These are phyloP conservation scores for Fusarium equiseti DNA, from an alignment of 2,329 filamentous ascomycete species.

Conservation along the genomic window DNA sequence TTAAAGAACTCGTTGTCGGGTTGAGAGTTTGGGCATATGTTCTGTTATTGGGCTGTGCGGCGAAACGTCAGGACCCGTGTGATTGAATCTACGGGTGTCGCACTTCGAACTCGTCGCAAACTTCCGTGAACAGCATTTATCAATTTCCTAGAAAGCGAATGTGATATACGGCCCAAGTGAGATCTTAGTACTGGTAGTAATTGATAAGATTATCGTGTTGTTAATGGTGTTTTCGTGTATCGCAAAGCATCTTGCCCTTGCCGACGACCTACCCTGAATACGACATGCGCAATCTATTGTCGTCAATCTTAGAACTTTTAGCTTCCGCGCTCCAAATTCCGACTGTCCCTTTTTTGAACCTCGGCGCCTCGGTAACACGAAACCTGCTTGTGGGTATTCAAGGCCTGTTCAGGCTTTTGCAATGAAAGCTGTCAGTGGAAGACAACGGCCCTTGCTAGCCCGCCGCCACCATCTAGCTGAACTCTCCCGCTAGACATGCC, in stretches of 20 bases:
- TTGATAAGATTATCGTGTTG: neutral
- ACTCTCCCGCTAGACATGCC: constrained; percentile 7
- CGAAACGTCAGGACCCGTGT: neutral
- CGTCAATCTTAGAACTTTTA: neutral
- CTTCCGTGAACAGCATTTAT: neutral
- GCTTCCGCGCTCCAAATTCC: neutral
- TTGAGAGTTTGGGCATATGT: too few relatives aligned
- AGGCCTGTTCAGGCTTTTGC: constrained; percentile 20
- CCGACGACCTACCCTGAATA: constrained; percentile 5
- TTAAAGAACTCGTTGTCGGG: neutral
- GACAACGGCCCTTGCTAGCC: neutral
- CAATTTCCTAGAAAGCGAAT: neutral
- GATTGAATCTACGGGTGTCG: neutral
- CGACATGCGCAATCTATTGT: neutral
- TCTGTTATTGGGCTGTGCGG: too few relatives aligned
- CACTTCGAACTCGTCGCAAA: neutral
- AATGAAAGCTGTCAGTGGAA: neutral
- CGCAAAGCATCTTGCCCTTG: neutral
- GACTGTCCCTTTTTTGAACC: neutral
- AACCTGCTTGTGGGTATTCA: constrained; percentile 2
- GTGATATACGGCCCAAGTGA: accelerated
- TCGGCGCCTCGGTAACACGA: constrained; percentile 8
- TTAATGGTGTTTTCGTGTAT: too few relatives aligned
- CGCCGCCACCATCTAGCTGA: constrained; percentile 19
- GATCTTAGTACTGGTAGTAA: neutral